These are phyloP conservation scores for Tulasnella calospora DNA, from an alignment of 768 basidiomycete genomes.

Conservation along the genomic window DNA sequence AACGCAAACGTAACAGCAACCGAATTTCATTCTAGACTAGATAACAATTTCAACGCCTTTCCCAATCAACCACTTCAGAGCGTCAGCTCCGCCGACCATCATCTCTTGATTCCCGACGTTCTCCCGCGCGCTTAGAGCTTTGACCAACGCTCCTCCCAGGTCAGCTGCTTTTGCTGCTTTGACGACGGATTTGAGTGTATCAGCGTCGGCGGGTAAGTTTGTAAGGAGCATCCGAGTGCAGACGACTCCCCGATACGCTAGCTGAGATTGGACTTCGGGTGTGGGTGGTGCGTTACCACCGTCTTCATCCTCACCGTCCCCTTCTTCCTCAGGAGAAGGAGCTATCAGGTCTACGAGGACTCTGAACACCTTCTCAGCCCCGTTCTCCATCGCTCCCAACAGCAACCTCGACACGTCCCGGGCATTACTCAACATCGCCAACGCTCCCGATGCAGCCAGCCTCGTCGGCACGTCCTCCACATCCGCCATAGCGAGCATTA, in stretches of 20 bases:
- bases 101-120: slow-evolving; percentile 40
- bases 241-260: slow-evolving; percentile 75
- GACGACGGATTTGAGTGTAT: slow-evolving; percentile 41
- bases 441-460: slow-evolving; percentile 83
- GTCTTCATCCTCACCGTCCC: slow-evolving; percentile 40
- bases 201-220: slow-evolving; percentile 38
- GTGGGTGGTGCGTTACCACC: slow-evolving; percentile 32
- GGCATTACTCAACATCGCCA: slow-evolving; percentile 71
- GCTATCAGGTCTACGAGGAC: slow-evolving; percentile 46
- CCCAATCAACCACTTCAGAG: slow-evolving; percentile 42
- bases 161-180: slow-evolving; percentile 51
- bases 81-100: slow-evolving; percentile 49
- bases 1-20: too few relatives aligned
- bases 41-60: slow-evolving; percentile 26
- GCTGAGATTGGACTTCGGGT: slow-evolving; percentile 43
- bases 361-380: slow-evolving; percentile 57
- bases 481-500: slow-evolving; percentile 79
- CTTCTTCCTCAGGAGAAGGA: slow-evolving; percentile 38
- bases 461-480: slow-evolving; percentile 81
- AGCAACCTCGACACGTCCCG: slow-evolving; percentile 51
- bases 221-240: slow-evolving; percentile 61
- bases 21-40: background rate
- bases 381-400: slow-evolving; percentile 60
- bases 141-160: slow-evolving; percentile 51
- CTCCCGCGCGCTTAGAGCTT: slow-evolving; percentile 45